Percentiles rank a stretch among this genome's conserved stretches.
phyloP scores from a whole-genome alignment of 257 asterid species.

The Solanum chmielewskii region DNA sequence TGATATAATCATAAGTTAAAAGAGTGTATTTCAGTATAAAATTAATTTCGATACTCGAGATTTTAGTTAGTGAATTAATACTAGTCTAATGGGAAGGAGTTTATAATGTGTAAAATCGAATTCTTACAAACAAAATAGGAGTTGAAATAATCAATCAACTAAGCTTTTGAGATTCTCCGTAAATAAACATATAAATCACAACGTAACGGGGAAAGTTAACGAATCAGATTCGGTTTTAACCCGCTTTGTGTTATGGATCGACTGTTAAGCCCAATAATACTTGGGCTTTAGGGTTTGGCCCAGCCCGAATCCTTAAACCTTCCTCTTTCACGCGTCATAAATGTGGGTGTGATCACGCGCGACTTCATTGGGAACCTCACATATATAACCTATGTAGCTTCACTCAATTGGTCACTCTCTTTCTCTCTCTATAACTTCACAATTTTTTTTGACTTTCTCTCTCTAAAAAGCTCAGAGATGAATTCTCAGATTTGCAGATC shows the following conservation, averaged over 20 bases:
- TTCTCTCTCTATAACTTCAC: neutral
- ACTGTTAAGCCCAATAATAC: neutral
- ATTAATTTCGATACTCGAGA: neutral
- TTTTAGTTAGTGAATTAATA: neutral
- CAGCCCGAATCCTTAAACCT: neutral
- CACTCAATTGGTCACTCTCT: neutral
- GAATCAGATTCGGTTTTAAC: neutral
- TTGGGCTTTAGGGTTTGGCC: conserved; percentile 3
- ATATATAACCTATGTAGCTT: neutral
- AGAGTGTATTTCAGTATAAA: neutral
- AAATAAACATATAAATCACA: neutral
- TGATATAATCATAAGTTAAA: neutral
- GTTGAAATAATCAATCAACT: neutral
- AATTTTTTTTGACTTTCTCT: neutral
- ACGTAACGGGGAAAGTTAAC: neutral
- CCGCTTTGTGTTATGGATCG: neutral
- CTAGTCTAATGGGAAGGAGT: fast-evolving
- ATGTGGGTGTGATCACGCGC: neutral
- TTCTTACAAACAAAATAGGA: fast-evolving
- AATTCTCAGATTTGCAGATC: conserved; percentile 85
- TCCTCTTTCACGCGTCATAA: neutral
- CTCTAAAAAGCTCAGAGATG: conserved; percentile 23
- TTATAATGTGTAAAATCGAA: neutral
- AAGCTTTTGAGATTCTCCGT: fast-evolving
- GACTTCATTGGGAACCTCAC: neutral